These are phyloP conservation scores for Ganoderma sinense DNA, from an alignment of 1,284 basidiomycete genomes.

Conservation along the genomic window DNA sequence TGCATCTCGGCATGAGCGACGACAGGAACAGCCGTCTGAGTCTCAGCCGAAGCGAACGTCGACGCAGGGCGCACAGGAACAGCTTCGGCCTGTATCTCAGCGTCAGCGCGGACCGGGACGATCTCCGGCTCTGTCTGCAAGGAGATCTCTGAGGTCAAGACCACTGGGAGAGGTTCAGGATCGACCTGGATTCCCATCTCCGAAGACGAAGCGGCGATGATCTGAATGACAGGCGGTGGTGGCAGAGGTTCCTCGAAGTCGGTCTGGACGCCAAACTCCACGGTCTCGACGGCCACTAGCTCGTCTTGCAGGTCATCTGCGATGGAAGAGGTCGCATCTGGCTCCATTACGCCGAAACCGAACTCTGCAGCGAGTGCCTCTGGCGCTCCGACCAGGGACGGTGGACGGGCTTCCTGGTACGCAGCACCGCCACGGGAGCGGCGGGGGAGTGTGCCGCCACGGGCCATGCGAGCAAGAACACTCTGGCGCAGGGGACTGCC, in stretches of 20 bases:
- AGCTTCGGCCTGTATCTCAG: slow-evolving; percentile 50
- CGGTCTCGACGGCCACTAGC: slow-evolving; percentile 54
- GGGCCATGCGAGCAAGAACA: slow-evolving; percentile 54
- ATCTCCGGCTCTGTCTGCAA: slow-evolving; percentile 58
- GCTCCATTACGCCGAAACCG: slow-evolving; percentile 55
- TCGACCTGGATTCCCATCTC: slow-evolving; percentile 57
- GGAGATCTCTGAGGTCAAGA: slow-evolving; percentile 49
- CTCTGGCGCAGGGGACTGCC: slow-evolving; percentile 66
- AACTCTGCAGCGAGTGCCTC: slow-evolving; percentile 75
- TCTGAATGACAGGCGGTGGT: slow-evolving; percentile 34
- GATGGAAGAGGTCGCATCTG: slow-evolving; percentile 38
- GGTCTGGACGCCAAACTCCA: slow-evolving; percentile 72
- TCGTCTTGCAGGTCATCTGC: slow-evolving; percentile 45
- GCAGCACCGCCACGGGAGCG: slow-evolving; percentile 68
- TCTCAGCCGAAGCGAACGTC: slow-evolving; percentile 20
- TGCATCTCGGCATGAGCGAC: slow-evolving; percentile 17
- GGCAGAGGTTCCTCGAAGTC: slow-evolving; percentile 51
- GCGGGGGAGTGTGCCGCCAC: slow-evolving; percentile 57
- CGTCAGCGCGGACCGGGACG: slow-evolving; percentile 40
- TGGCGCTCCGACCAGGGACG: slow-evolving; percentile 71
- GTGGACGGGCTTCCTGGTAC: slow-evolving; percentile 69
- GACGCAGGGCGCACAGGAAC: slow-evolving; percentile 30
- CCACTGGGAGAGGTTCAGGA: slow-evolving; percentile 48
- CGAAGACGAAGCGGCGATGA: slow-evolving; percentile 37
- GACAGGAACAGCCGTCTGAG: slow-evolving; percentile 25